Conservation (phyloP, 768 basidiomycete genomes). For the Phlebiopsis flavidoalba region DNA sequence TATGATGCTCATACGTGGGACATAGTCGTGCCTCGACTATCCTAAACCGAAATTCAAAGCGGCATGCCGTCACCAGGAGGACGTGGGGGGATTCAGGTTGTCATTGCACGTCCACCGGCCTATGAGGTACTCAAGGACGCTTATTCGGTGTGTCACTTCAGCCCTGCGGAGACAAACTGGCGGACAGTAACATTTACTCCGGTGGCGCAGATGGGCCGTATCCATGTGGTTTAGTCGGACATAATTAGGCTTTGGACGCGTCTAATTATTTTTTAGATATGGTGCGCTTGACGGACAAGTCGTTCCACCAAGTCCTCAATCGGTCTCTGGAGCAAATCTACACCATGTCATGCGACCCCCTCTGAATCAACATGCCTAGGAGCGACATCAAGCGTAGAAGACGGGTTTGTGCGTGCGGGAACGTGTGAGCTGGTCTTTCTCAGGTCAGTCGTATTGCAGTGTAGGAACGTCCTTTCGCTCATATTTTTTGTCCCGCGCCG, state of each 20-base stretch:
- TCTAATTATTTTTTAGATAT: constrained; percentile 55
- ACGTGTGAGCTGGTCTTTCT: constrained; percentile 93
- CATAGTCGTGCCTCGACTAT: constrained; percentile 59
- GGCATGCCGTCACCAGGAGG: constrained; percentile 83
- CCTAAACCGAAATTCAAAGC: constrained; percentile 54
- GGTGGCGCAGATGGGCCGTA: constrained; percentile 81
- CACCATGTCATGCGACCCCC: constrained; percentile 71
- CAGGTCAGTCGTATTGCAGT: constrained; percentile 37
- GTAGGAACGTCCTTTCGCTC: background rate
- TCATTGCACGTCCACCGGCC: constrained; percentile 96
- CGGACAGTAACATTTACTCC: constrained; percentile 88
- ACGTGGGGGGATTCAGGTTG: too few relatives aligned
- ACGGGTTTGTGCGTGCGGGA: constrained; percentile 77
- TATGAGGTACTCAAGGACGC: constrained; percentile 82
- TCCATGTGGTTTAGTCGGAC: constrained; percentile 55
- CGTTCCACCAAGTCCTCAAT: constrained; percentile 80
- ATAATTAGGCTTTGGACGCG: background rate
- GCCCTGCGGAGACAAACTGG: constrained; percentile 90
- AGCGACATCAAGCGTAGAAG: constrained; percentile 21
- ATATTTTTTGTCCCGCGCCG: background rate
- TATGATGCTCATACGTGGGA: background rate
- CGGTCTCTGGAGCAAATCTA: constrained; percentile 63
- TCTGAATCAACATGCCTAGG: constrained; percentile 48
- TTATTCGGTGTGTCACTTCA: constrained; percentile 96
- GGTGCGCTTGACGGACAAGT: constrained; percentile 89